Percentiles rank a stretch among this genome's conserved stretches.
phyloP scores from a whole-genome alignment of 495 filamentous ascomycete species.

The Rhypophila decipiens region DNA sequence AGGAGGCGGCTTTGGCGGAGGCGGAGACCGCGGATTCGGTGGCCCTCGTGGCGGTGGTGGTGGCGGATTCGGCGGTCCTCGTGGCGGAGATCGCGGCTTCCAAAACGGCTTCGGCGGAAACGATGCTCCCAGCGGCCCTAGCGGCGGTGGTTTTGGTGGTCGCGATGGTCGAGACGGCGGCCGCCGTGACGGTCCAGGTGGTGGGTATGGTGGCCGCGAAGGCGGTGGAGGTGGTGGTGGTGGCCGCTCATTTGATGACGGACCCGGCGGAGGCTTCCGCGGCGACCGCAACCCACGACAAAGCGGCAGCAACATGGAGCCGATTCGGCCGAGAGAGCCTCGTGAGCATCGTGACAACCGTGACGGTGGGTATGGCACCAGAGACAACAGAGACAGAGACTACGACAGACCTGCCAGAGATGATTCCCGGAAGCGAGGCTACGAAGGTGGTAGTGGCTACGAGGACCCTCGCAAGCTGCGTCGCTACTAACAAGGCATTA shows the following conservation, averaged over 20 bases:
- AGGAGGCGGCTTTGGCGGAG: conserved; percentile 44
- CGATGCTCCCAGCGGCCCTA: conserved; percentile 69
- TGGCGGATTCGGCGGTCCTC: conserved; percentile 52
- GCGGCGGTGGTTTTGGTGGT: conserved; percentile 47
- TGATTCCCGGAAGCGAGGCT: conserved; percentile 51
- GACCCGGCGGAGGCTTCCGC: conserved; percentile 52
- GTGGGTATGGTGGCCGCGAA: conserved; percentile 50
- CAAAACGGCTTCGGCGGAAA: conserved; percentile 16
- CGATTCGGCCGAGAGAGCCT: conserved; percentile 50
- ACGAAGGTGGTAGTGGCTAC: conserved; percentile 61
- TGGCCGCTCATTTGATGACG: conserved; percentile 57
- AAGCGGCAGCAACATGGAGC: conserved; percentile 64
- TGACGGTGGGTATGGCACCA: conserved; percentile 41
- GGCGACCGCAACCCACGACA: conserved; percentile 49
- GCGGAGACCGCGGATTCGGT: conserved; percentile 43
- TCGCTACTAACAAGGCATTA: conserved; percentile 53
- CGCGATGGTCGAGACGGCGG: conserved; percentile 19
- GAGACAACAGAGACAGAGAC: conserved; percentile 44
- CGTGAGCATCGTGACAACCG: conserved; percentile 30
- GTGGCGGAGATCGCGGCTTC: conserved; percentile 34
- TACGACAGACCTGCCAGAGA: conserved; percentile 30
- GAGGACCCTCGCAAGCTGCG: conserved; percentile 75
- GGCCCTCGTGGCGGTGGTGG: conserved; percentile 54
- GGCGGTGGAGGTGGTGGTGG: conserved; percentile 41
- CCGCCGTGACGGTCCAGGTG: conserved; percentile 43